These are phyloP conservation scores for Talaromyces borbonicus DNA, from an alignment of 495 filamentous ascomycete species.

Conservation along the genomic window DNA sequence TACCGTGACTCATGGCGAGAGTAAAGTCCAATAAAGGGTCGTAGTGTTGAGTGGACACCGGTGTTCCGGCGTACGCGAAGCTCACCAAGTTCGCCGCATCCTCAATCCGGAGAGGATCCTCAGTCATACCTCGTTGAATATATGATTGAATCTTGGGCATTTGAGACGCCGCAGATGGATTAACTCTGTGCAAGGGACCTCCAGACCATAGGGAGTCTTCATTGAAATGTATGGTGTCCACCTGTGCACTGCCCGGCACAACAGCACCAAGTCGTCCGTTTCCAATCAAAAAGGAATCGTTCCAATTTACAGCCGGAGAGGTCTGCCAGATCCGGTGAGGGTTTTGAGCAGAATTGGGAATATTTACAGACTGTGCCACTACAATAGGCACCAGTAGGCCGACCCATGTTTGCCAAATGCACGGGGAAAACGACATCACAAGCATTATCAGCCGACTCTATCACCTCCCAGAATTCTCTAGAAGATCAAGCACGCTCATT, in stretches of 20 bases:
- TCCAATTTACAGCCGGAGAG: background rate
- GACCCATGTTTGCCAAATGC: background rate
- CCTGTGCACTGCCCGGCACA: constrained; percentile 25
- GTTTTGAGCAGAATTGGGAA: background rate
- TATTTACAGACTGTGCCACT: background rate
- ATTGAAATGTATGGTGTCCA: constrained; percentile 27
- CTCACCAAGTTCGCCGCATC: background rate
- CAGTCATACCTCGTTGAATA: background rate
- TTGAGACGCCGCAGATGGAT: constrained; percentile 12
- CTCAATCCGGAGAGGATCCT: background rate
- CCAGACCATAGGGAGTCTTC: constrained; percentile 41
- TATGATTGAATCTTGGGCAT: background rate
- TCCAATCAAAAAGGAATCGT: constrained; percentile 19
- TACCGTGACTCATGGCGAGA: constrained; percentile 19
- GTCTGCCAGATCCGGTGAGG: background rate
- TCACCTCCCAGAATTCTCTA: too few species aligned
- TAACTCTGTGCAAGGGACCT: constrained; percentile 25
- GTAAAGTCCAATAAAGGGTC: constrained; percentile 26
- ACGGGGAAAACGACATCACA: too few species aligned
- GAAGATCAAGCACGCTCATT: too few species aligned
- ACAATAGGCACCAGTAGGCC: background rate
- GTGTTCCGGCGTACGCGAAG: constrained; percentile 13
- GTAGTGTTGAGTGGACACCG: constrained; percentile 22
- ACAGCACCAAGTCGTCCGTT: constrained; percentile 37
- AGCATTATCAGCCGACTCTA: too few species aligned